phyloP scores from a whole-genome alignment of 2,329 filamentous ascomycete species.

The Arthrobotrys pseudoclavata region DNA sequence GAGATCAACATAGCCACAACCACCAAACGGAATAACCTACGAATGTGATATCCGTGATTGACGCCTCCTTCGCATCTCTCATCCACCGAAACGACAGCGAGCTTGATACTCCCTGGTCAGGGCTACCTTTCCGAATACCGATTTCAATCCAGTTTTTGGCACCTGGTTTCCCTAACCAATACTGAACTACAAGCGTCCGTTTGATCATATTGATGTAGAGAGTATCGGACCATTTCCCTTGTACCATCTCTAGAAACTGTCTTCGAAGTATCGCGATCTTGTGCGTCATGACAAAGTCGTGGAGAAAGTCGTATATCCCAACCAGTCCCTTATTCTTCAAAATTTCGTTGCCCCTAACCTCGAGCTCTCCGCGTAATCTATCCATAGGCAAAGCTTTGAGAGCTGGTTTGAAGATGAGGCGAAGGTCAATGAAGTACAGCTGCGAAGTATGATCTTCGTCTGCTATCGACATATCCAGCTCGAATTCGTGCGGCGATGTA shows the following conservation, averaged over 20 bases:
- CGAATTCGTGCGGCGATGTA: conserved; percentile 84
- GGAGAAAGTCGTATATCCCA: conserved; percentile 87
- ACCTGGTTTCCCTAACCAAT: conserved; percentile 77
- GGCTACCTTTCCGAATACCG: conserved; percentile 78
- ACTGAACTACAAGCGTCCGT: conserved; percentile 86
- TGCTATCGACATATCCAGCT: conserved; percentile 90
- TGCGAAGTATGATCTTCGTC: conserved; percentile 86
- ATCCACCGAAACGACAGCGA: conserved; percentile 82
- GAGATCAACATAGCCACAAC: not conserved
- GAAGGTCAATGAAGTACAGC: conserved; percentile 94
- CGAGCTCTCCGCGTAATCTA: conserved; percentile 70
- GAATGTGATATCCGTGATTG: conserved; percentile 76
- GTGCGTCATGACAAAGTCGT: conserved; percentile 88
- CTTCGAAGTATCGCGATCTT: conserved; percentile 86
- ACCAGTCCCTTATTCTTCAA: conserved; percentile 78
- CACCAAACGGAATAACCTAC: conserved; percentile 34
- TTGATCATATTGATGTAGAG: conserved; percentile 83
- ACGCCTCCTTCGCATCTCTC: conserved; percentile 81
- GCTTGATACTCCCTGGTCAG: conserved; percentile 69
- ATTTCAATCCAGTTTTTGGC: conserved; percentile 92
- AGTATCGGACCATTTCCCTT: conserved; percentile 81
- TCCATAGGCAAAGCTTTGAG: conserved; percentile 74
- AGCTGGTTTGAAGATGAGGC: conserved; percentile 82
- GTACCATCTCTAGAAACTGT: conserved; percentile 79
- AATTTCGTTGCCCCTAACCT: conserved; percentile 72